These are phyloP conservation scores for Parasitella parasitica DNA, from an alignment of 371 early-diverging fungal species.

Conservation along the genomic window DNA sequence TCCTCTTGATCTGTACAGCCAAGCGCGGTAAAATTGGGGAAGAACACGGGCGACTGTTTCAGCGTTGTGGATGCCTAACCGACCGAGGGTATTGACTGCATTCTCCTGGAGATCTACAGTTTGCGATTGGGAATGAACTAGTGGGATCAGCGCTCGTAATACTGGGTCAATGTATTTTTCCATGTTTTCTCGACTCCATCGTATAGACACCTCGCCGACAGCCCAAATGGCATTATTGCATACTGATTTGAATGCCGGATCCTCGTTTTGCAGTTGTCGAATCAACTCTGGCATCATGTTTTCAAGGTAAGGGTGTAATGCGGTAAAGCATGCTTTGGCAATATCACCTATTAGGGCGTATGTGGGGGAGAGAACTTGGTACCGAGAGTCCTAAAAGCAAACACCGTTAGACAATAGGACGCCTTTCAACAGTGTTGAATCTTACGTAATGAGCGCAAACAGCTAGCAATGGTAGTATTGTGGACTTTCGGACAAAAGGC, in stretches of 20 bases:
- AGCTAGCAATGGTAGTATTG: slow-evolving; percentile 69
- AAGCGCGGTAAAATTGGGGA: slow-evolving; percentile 65
- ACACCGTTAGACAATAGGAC: background rate
- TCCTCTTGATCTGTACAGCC: slow-evolving; percentile 64
- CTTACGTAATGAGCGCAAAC: slow-evolving; percentile 74
- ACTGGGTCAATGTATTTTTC: slow-evolving; percentile 67
- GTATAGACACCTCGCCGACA: slow-evolving; percentile 89
- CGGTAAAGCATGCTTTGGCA: slow-evolving; percentile 79
- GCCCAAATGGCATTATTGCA: slow-evolving; percentile 97
- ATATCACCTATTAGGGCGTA: slow-evolving; percentile 94
- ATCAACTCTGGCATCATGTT: slow-evolving; percentile 76
- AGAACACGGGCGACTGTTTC: slow-evolving; percentile 67
- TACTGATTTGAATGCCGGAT: slow-evolving; percentile 59
- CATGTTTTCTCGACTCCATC: slow-evolving; percentile 61
- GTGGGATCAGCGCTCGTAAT: slow-evolving; percentile 69
- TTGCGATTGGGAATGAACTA: slow-evolving; percentile 52
- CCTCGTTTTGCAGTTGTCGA: slow-evolving; percentile 65
- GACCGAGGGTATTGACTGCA: slow-evolving; percentile 88
- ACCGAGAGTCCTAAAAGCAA: slow-evolving; percentile 65
- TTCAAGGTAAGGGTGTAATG: slow-evolving; percentile 70
- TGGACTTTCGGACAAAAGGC: slow-evolving; percentile 64
- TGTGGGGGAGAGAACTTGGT: slow-evolving; percentile 89
- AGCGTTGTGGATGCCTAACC: slow-evolving; percentile 82
- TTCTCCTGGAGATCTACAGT: slow-evolving; percentile 75
- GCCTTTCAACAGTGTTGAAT: background rate